A percentile compares a stretch with the other conserved stretches of the same genome.
Conservation (phyloP, 176 grass and related monocot species). For the Ensete glaucum region DNA sequence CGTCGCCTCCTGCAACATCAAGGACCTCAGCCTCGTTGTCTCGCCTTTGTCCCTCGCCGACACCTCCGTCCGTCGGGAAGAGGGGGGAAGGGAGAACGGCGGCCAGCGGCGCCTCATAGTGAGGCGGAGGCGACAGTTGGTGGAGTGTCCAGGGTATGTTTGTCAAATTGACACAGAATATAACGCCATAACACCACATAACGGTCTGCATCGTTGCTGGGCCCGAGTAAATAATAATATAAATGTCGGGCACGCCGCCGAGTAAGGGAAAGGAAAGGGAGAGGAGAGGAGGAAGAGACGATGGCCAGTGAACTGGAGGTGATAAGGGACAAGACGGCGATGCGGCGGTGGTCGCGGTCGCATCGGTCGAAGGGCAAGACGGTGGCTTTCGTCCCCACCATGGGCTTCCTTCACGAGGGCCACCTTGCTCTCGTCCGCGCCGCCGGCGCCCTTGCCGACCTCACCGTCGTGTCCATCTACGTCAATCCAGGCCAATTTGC, state of each 20-base stretch:
- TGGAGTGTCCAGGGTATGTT: too few relatives aligned
- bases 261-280: background rate
- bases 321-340: conserved; percentile 57
- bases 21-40: conserved; percentile 29
- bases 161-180: too few relatives aligned
- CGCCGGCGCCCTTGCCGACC: conserved; percentile 34
- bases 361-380: conserved; percentile 43
- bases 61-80: background rate
- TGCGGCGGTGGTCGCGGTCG: conserved; percentile 55
- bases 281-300: conserved; percentile 1
- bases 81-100: too few relatives aligned
- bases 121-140: too few relatives aligned
- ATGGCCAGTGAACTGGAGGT: conserved; percentile 42
- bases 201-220: too few relatives aligned
- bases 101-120: too few relatives aligned
- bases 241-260: too few relatives aligned
- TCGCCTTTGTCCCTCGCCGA: background rate
- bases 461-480: conserved; percentile 74
- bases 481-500: conserved; percentile 84
- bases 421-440: conserved; percentile 62
- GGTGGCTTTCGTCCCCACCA: conserved; percentile 69
- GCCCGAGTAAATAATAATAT: too few relatives aligned
- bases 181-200: too few relatives aligned
- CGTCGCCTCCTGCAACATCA: conserved; percentile 37
- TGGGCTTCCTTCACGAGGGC: conserved; percentile 87